Evolutionary conservation across 176 grass and related monocot genomes (phyloP), one percentile per base, ranked within the genome.

Genomic region (Carex parvula): DNA sequence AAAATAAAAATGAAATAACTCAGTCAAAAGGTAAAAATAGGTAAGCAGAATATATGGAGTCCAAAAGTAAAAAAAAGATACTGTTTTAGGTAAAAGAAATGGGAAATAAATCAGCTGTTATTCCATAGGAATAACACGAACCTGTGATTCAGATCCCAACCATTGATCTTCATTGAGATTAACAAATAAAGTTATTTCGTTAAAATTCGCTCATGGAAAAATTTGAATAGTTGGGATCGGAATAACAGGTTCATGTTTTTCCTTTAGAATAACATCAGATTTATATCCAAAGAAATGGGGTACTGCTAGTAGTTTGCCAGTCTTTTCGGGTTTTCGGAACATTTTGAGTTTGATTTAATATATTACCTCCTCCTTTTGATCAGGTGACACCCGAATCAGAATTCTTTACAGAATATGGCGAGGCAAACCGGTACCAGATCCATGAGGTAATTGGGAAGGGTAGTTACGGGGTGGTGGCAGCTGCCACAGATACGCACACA

Each of bases 361-460:
- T 61, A 20, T 22, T 60, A n/a, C 59, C 18, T n/a, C 59, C 59
- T 24, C 0, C 9, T 22, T 60, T 61, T 61, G 59, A 61, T 61
- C 84, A 94, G 90, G 86, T 88, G 76, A 78, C 85, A 17, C 61
- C 41, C 39, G 84, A 94, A 86, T 48, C 82, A 4, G 86, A 82
- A 21, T 92, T 95, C 84, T 95, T 95, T 88, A 95, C 88, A 11
- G 90, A 95, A 72, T 95, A 90, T 22, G 93, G 93, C 21, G 93
- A 95, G 53, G 88, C 93, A 15, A 89, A 21, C 81, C 60, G 93
- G 50, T 95, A 92, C 60, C 70, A 92, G 81, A 82, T 95, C 48
- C 37, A 79, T 32, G 93, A 95, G 80, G 93, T 95, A 77, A 70
- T 95, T 3, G 93, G 93, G n/a, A 95, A 95, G 83, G 93, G 88